Percentiles rank a stretch among this genome's conserved stretches.
These are phyloP conservation scores for Termitomyces sp. DNA, from an alignment of 768 basidiomycete species.

Conservation along the genomic window DNA sequence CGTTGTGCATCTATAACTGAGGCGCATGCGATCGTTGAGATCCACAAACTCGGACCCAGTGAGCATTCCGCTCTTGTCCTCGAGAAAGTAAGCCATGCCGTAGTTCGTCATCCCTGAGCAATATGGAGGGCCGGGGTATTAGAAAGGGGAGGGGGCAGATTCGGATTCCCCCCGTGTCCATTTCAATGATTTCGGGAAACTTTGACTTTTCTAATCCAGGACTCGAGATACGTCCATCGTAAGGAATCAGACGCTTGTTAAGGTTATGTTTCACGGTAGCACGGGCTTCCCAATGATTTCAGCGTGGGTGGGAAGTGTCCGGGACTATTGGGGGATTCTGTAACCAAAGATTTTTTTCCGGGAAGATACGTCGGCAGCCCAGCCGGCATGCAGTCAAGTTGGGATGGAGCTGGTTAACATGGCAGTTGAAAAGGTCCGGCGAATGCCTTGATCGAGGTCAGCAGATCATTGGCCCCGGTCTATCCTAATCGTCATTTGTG, in stretches of 20 bases:
- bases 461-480: neutral
- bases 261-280: neutral
- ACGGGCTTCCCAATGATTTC: neutral
- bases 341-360: neutral
- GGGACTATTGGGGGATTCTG: neutral
- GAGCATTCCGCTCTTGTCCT: constrained; percentile 53
- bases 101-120: constrained; percentile 29
- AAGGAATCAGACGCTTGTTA: neutral
- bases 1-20: constrained; percentile 43
- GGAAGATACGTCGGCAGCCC: neutral
- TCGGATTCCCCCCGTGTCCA: neutral
- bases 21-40: constrained; percentile 52
- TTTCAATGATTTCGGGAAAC: neutral
- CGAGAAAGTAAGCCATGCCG: constrained; percentile 57
- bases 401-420: neutral
- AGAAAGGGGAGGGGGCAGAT: neutral
- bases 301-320: neutral
- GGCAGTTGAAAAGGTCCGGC: neutral
- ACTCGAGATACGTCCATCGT: neutral
- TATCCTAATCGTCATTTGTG: neutral
- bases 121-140: neutral
- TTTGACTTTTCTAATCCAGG: neutral
- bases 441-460: neutral
- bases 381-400: neutral
- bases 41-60: constrained; percentile 56